These are phyloP conservation scores for Euptelea pleiosperma DNA, from an alignment of 164 flowering plant genomes.

Conservation along the genomic window DNA sequence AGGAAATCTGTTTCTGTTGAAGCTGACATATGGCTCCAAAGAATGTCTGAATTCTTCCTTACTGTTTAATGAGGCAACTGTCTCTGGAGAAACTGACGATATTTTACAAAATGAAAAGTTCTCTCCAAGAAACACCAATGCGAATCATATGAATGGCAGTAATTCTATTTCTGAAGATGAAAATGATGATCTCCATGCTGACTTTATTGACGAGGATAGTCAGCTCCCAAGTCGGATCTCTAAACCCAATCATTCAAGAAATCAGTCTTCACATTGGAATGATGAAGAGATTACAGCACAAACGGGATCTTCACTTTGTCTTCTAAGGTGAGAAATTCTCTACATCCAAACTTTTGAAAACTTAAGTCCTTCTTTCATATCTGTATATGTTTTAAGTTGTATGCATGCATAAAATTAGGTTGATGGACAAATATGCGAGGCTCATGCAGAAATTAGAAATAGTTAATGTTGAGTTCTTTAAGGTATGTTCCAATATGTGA, in stretches of 20 bases:
- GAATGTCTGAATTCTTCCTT: conserved; percentile 32
- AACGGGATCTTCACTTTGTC: conserved; percentile 92
- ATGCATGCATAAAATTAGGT: conserved; percentile 33
- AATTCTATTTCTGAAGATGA: conserved; percentile 68
- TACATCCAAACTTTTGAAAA: conserved; percentile 3
- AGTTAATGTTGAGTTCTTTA: conserved; percentile 77
- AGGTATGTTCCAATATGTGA: conserved; percentile 43
- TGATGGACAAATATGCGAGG: conserved; percentile 97
- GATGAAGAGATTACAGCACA: conserved; percentile 62
- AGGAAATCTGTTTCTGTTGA: conserved; percentile 72
- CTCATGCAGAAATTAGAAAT: conserved; percentile 96
- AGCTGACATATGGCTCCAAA: conserved; percentile 35
- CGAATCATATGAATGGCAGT: conserved; percentile 40
- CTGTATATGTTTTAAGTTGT: conserved; percentile 11
- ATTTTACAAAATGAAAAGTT: conserved; percentile 22
- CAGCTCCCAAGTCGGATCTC: conserved; percentile 95
- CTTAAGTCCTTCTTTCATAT: background rate
- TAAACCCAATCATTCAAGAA: conserved; percentile 42
- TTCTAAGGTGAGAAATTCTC: conserved; percentile 59
- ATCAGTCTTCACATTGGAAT: conserved; percentile 41
- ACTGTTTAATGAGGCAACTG: conserved; percentile 33
- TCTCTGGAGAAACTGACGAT: conserved; percentile 32
- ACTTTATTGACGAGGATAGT: conserved; percentile 99
- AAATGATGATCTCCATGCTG: conserved; percentile 97
- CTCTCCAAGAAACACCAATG: conserved; percentile 35